A percentile compares a stretch with the other conserved stretches of the same genome.
phyloP scores from a whole-genome alignment of 805 yeast species.

The Ogataea polymorpha region DNA sequence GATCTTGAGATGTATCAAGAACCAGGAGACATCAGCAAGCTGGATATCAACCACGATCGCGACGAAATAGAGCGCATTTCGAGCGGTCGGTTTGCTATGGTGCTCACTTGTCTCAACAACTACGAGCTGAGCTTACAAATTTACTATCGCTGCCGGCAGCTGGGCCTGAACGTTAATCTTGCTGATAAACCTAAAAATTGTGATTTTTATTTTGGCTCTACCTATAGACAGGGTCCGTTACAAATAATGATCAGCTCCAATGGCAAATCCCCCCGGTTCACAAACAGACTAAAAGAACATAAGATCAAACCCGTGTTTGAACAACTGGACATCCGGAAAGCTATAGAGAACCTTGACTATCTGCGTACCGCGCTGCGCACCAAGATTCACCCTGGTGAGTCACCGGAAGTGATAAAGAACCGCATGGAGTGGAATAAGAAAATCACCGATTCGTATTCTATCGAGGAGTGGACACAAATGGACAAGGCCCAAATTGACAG shows the following conservation, averaged over 20 bases:
- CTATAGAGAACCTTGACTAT: conserved; percentile 58
- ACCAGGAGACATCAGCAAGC: conserved; percentile 3
- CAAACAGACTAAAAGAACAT: conserved; percentile 56
- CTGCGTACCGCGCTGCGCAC: conserved; percentile 49
- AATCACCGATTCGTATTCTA: conserved; percentile 57
- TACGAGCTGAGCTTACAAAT: conserved; percentile 55
- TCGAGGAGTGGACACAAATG: conserved; percentile 57
- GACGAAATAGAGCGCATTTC: conserved; percentile 35
- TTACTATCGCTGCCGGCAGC: conserved; percentile 45
- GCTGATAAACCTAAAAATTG: conserved; percentile 84
- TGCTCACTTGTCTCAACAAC: conserved; percentile 73
- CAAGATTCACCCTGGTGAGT: conserved; percentile 42
- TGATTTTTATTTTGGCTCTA: conserved; percentile 83
- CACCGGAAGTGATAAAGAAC: conserved; percentile 44
- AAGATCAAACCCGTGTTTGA: conserved; percentile 45
- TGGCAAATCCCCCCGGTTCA: conserved; percentile 77
- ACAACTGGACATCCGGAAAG: conserved; percentile 44
- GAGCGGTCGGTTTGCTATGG: conserved; percentile 53
- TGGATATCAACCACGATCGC: conserved; percentile 31
- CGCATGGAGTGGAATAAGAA: conserved; percentile 72
- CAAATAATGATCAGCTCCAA: conserved; percentile 83
- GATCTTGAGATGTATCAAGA: conserved; percentile 52
- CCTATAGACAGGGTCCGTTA: conserved; percentile 66
- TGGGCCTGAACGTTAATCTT: conserved; percentile 63
- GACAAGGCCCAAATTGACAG: conserved; percentile 34